phyloP scores from a whole-genome alignment of 2,329 filamentous ascomycete genomes.

The Stromatinia cepivora region DNA sequence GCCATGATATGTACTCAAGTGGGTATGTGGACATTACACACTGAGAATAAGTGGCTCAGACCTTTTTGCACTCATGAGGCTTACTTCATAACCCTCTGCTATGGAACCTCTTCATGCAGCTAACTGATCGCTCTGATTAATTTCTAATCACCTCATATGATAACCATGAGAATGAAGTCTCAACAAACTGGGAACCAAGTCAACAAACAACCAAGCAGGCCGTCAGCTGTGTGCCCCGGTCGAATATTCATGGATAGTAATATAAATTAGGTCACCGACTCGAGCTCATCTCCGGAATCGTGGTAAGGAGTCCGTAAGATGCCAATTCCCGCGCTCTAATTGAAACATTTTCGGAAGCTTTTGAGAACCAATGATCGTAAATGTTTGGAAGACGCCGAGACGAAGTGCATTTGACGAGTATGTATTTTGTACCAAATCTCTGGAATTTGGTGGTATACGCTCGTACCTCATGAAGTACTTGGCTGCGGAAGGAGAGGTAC shows the following conservation, averaged over 20 bases:
- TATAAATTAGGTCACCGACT: not conserved
- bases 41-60: slow-evolving; percentile 9
- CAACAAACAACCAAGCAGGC: not conserved
- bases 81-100: not conserved
- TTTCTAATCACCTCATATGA: not conserved
- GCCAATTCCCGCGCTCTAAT: slow-evolving; percentile 5
- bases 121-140: not conserved
- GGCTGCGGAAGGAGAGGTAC: not conserved
- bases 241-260: not conserved
- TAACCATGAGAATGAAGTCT: not conserved
- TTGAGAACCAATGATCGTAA: not conserved
- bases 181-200: not conserved
- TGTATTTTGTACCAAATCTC: slow-evolving; percentile 7
- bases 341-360: slow-evolving; percentile 1
- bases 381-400: not conserved
- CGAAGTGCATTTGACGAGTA: not conserved
- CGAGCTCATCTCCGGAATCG: slow-evolving; percentile 4
- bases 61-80: slow-evolving; percentile 7
- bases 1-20: not conserved
- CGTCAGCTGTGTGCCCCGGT: not conserved
- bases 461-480: not conserved
- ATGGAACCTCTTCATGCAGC: not conserved
- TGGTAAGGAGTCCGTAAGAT: not conserved
- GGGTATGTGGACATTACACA: slow-evolving; percentile 6
- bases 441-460: not conserved